Conservation (phyloP, 2,329 filamentous ascomycete species). For the Penicillium sp. region DNA sequence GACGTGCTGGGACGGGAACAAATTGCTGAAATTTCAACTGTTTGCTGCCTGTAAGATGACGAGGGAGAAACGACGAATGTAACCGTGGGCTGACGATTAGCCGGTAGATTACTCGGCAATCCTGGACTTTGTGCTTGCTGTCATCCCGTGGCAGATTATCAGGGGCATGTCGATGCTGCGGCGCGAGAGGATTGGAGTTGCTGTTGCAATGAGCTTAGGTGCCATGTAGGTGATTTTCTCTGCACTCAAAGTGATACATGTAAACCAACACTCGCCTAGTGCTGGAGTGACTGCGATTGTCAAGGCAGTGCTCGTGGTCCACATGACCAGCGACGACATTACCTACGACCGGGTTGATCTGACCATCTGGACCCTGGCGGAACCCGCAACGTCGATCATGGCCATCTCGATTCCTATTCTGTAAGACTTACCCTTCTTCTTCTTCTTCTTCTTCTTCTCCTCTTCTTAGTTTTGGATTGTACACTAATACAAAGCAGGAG, state of each 20-base stretch:
- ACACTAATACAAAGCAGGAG: neutral
- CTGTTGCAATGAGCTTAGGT: neutral
- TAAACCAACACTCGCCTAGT: neutral
- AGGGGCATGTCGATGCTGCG: neutral
- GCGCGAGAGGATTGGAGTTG: neutral
- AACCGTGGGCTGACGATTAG: neutral
- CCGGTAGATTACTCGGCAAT: neutral
- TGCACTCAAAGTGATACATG: neutral
- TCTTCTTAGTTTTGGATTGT: no score
- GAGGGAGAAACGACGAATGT: no score
- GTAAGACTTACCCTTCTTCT: neutral
- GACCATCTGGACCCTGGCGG: neutral
- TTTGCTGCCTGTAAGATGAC: neutral
- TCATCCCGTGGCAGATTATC: neutral
- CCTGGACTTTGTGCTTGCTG: neutral
- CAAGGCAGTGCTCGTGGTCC: neutral
- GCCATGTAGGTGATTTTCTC: neutral
- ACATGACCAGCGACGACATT: neutral
- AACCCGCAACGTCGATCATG: neutral
- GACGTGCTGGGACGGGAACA: neutral
- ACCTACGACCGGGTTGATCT: neutral
- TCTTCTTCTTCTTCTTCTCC: neutral
- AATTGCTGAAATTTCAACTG: neutral
- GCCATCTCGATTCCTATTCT: neutral
- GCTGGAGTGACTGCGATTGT: neutral